phyloP scores from a whole-genome alignment of 305 asterid species.

The Fraxinus greggii region DNA sequence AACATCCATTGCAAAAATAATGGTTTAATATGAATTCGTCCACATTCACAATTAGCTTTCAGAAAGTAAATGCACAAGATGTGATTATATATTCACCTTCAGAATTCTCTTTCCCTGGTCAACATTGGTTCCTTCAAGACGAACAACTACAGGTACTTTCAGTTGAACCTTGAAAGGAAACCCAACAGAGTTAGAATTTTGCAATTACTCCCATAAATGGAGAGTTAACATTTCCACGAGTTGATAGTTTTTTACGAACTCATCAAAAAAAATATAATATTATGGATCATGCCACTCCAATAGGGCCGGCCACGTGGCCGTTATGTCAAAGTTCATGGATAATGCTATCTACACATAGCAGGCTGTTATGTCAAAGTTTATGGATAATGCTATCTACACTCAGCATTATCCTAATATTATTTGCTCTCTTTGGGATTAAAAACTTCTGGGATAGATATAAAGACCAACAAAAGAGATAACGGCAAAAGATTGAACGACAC shows the following conservation, averaged over 20 bases:
- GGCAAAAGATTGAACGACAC: neutral
- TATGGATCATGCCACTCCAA: too few species aligned
- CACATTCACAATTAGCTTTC: neutral
- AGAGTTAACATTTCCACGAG: neutral
- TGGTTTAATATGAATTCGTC: neutral
- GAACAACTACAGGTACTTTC: constrained; percentile 96
- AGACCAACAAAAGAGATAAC: neutral
- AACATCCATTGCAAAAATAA: neutral
- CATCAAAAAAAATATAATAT: neutral
- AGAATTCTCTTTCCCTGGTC: constrained; percentile 97
- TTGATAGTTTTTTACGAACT: neutral
- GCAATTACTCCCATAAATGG: constrained; percentile 1
- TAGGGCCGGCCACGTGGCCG: too few species aligned
- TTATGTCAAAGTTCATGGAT: too few species aligned
- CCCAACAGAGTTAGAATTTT: constrained; percentile 23
- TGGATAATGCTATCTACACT: too few species aligned
- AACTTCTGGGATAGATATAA: neutral
- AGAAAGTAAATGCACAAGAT: constrained; percentile 7
- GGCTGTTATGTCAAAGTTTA: too few species aligned
- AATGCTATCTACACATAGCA: too few species aligned
- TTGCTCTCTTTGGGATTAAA: neutral
- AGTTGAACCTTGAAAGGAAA: constrained; percentile 62
- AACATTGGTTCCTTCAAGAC: constrained; percentile 98
- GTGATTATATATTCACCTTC: constrained; percentile 51
- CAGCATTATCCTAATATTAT: too few species aligned